Evolutionary conservation across 257 asterid species (phyloP).

Genomic region (Forsythia suspensa): DNA sequence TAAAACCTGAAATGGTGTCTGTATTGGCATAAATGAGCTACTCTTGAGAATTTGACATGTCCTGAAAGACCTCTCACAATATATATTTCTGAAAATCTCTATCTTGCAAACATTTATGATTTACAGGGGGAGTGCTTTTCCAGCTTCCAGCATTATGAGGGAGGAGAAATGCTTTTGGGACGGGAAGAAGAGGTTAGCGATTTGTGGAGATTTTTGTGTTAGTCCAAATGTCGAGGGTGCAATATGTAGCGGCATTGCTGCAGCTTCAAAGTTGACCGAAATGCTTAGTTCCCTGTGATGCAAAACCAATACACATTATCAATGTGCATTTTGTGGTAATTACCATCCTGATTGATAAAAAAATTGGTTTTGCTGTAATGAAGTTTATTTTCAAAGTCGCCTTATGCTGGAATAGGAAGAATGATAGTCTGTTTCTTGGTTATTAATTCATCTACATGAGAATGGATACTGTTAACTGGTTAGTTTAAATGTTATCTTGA

Average conservation of each 20-base stretch:
- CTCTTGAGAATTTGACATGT: neutral
- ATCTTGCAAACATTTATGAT: conserved; percentile 12
- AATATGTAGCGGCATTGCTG: conserved; percentile 75
- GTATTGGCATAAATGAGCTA: neutral
- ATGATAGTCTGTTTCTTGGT: neutral
- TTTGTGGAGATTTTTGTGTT: conserved; percentile 86
- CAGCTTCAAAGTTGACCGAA: conserved; percentile 65
- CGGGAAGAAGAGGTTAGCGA: conserved; percentile 58
- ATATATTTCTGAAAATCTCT: neutral
- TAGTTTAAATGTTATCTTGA: neutral
- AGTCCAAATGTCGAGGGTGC: conserved; percentile 88
- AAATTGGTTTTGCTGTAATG: neutral
- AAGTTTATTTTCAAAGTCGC: neutral
- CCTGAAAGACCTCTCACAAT: neutral
- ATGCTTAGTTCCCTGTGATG: conserved; percentile 35
- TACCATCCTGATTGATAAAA: neutral
- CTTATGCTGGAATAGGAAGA: neutral
- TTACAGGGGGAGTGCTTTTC: conserved; percentile 90
- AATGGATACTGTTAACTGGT: neutral
- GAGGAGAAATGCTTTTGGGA: conserved; percentile 83
- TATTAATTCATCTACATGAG: neutral
- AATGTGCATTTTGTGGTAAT: neutral
- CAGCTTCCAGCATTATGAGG: conserved; percentile 55
- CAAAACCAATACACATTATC: neutral
- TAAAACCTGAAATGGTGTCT: neutral